These are phyloP conservation scores for Phaeophleospora eucalypticola DNA, from an alignment of 2,329 filamentous ascomycete genomes.

Conservation along the genomic window DNA sequence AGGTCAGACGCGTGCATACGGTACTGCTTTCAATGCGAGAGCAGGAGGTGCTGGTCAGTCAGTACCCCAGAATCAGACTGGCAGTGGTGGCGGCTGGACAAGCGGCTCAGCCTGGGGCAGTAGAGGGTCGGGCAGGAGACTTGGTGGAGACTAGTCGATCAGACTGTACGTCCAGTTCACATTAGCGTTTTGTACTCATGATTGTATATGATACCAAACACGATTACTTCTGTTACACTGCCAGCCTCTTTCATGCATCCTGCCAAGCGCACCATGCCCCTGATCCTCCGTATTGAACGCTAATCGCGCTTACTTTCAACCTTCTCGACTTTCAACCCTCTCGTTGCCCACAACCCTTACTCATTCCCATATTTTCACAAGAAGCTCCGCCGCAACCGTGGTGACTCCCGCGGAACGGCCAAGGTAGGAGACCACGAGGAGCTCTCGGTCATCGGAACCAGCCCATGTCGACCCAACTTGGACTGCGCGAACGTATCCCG, in stretches of 20 bases:
- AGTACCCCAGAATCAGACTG: constrained; percentile 24
- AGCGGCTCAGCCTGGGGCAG: constrained; percentile 50
- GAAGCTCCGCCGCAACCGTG: no score
- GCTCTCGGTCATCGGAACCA: not conserved
- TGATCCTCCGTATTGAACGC: no score
- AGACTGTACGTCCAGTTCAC: not conserved
- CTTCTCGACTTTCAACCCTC: no score
- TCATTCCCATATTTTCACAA: no score
- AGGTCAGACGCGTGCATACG: constrained; percentile 52
- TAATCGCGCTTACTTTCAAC: no score
- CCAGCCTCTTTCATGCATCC: no score
- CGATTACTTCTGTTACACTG: not conserved
- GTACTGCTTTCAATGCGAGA: constrained; percentile 51
- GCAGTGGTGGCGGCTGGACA: constrained; percentile 31
- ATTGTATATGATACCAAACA: not conserved
- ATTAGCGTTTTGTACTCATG: not conserved
- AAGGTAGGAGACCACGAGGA: no score
- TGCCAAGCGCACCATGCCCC: no score
- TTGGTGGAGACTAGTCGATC: constrained; percentile 44
- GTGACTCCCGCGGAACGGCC: no score
- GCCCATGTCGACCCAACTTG: not conserved
- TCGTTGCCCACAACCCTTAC: no score
- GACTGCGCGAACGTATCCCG: not conserved
- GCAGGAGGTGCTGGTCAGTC: constrained; percentile 40
- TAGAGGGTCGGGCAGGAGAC: constrained; percentile 58